Evolutionary conservation across 2,329 filamentous ascomycete species (phyloP).

Genomic region (Diaporthe vexans): DNA sequence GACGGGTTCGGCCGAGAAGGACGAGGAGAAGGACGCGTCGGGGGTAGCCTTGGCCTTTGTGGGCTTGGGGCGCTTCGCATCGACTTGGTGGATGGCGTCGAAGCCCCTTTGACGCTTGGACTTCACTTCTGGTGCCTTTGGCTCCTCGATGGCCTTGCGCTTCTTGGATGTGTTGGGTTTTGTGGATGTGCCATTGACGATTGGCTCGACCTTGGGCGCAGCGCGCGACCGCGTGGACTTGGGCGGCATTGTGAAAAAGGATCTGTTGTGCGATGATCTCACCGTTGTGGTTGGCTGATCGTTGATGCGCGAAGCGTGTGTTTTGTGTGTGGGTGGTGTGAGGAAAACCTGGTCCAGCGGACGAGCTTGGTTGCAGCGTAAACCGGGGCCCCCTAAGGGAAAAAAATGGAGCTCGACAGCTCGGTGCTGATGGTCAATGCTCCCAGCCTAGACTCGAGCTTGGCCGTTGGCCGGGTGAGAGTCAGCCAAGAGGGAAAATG

Average conservation of each 20-base stretch:
- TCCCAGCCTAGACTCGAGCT: constrained; percentile 4
- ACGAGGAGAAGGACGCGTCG: constrained; percentile 11
- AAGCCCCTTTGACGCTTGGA: constrained; percentile 31
- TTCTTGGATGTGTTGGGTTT: constrained; percentile 39
- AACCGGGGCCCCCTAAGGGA: constrained; percentile 7
- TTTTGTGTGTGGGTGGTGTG: constrained; percentile 23
- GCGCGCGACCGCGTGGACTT: constrained; percentile 37
- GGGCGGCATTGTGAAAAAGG: constrained; percentile 37
- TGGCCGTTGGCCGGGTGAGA: constrained; percentile 27
- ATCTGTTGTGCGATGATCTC: constrained; percentile 22
- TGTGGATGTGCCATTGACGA: constrained; percentile 32
- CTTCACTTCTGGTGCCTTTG: constrained; percentile 12
- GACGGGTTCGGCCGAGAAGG: constrained; percentile 36
- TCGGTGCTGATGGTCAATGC: constrained; percentile 22
- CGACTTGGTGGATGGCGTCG: constrained; percentile 25
- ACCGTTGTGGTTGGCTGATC: constrained; percentile 21
- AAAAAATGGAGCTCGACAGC: constrained; percentile 19
- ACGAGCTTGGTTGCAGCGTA: constrained; percentile 14
- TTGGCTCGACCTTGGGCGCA: constrained; percentile 33
- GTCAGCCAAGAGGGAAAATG: too few relatives aligned
- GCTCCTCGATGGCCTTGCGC: constrained; percentile 40
- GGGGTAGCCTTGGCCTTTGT: constrained; percentile 30
- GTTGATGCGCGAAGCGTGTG: constrained; percentile 6
- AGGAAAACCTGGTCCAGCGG: constrained; percentile 26
- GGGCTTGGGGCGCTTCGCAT: constrained; percentile 26